These are phyloP conservation scores for Tolypocladium guangdongense DNA, from an alignment of 2,329 filamentous ascomycete genomes.

Conservation along the genomic window DNA sequence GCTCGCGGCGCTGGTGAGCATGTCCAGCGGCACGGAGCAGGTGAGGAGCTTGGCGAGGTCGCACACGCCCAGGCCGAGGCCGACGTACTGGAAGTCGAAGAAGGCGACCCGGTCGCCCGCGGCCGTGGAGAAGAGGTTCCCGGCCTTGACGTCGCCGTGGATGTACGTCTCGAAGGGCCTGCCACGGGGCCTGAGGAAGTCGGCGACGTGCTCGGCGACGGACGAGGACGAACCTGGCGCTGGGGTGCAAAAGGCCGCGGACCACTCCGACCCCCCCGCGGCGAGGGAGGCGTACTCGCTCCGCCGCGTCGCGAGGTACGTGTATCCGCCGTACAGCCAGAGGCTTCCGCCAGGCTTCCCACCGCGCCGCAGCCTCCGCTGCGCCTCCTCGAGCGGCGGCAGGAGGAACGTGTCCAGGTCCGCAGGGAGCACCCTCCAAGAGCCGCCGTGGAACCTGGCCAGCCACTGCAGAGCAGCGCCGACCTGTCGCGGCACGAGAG, in stretches of 20 bases:
- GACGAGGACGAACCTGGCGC: conserved; percentile 16
- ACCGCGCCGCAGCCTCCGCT: conserved; percentile 10
- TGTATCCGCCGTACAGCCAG: conserved; percentile 60
- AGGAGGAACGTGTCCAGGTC: conserved; percentile 27
- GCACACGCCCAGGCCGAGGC: conserved; percentile 51
- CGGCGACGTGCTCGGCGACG: conserved; percentile 41
- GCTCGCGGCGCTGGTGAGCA: conserved; percentile 29
- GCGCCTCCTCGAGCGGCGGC: conserved; percentile 44
- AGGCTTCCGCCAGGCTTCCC: conserved; percentile 16
- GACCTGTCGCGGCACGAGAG: conserved; percentile 36
- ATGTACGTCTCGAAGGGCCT: conserved; percentile 43
- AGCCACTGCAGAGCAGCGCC: conserved; percentile 50
- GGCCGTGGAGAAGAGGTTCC: conserved; percentile 51
- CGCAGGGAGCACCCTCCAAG: conserved; percentile 26
- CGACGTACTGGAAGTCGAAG: conserved; percentile 61
- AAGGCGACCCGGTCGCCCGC: conserved; percentile 44
- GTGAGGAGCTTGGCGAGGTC: conserved; percentile 59
- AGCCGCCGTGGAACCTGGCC: conserved; percentile 46
- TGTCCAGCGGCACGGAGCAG: conserved; percentile 46
- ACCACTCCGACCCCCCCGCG: conserved; percentile 45
- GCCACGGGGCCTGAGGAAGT: conserved; percentile 34
- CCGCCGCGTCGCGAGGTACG: conserved; percentile 52
- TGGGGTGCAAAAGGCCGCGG: conserved; percentile 30
- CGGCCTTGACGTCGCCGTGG: conserved; percentile 60
- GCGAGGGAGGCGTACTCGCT: conserved; percentile 42